phyloP scores from a whole-genome alignment of 1,139 yeast genomes.

The Torulaspora pretoriensis region DNA sequence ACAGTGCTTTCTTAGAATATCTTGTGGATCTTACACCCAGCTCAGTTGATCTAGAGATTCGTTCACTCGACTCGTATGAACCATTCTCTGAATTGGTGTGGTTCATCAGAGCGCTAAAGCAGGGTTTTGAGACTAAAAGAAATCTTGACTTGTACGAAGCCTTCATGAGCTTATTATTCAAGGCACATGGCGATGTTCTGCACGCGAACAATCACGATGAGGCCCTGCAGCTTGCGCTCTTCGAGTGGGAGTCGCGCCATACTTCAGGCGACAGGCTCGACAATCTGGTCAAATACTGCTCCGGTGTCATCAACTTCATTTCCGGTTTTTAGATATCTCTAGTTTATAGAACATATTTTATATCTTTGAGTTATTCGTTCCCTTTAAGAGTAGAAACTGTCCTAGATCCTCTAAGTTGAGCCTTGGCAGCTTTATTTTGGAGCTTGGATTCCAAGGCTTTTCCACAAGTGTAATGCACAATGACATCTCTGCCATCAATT shows the following conservation, averaged over 20 bases:
- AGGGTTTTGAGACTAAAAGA: conserved; percentile 52
- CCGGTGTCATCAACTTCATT: conserved; percentile 72
- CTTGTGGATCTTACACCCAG: conserved; percentile 72
- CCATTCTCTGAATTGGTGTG: conserved; percentile 56
- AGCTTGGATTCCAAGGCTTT: conserved; percentile 20
- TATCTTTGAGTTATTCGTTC: conserved; percentile 1
- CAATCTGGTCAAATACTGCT: conserved; percentile 69
- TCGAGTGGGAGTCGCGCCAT: conserved; percentile 49
- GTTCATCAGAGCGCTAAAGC: conserved; percentile 62
- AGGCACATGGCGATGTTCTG: conserved; percentile 79
- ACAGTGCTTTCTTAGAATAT: conserved; percentile 48
- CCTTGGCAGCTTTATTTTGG: conserved; percentile 10
- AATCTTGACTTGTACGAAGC: conserved; percentile 57
- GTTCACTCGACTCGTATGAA: conserved; percentile 61
- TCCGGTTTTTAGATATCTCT: conserved; percentile 19
- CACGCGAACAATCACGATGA: conserved; percentile 44
- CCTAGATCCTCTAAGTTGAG: conserved; percentile 6
- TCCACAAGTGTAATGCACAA: conserved; percentile 30
- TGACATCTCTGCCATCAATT: conserved; percentile 16
- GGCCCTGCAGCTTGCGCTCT: conserved; percentile 44
- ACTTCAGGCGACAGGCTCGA: conserved; percentile 53
- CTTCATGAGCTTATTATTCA: conserved; percentile 67
- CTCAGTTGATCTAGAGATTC: conserved; percentile 75
- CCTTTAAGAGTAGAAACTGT: conserved; percentile 8
- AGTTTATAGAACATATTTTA: neutral